Percentiles rank a stretch among this genome's conserved stretches.
Evolutionary conservation across 2,329 filamentous ascomycete genomes (phyloP).

Genomic region (Lasiodiplodia citricola): DNA sequence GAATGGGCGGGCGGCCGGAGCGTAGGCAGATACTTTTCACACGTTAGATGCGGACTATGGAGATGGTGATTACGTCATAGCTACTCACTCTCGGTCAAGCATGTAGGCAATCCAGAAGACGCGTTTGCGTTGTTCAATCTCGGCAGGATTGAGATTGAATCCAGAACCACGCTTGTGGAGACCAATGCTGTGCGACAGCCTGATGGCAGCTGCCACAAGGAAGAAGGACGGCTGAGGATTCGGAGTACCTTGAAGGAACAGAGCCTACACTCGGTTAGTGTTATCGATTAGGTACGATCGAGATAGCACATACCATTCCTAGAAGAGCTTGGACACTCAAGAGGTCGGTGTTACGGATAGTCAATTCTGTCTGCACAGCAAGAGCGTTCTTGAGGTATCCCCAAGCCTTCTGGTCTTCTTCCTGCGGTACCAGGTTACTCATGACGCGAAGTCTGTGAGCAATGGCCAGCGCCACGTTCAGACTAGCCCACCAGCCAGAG

Average conservation of each 20-base stretch:
- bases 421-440: conserved; percentile 88
- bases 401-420: conserved; percentile 95
- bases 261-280: conserved; percentile 54
- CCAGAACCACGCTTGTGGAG: conserved; percentile 91
- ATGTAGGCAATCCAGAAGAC: conserved; percentile 81
- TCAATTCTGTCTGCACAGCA: conserved; percentile 88
- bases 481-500: conserved; percentile 97
- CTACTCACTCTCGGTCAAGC: conserved; percentile 70
- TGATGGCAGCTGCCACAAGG: conserved; percentile 86
- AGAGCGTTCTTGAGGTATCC: conserved; percentile 95
- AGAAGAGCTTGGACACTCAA: conserved; percentile 92
- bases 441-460: conserved; percentile 90
- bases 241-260: conserved; percentile 94
- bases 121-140: conserved; percentile 86
- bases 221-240: conserved; percentile 96
- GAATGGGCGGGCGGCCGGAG: conserved; percentile 72
- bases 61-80: neutral
- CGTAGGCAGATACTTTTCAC: conserved; percentile 66
- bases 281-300: conserved; percentile 30
- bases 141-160: conserved; percentile 90
- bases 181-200: conserved; percentile 90
- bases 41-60: conserved; percentile 30
- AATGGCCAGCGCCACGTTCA: conserved; percentile 94
- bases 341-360: conserved; percentile 94
- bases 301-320: conserved; percentile 69